phyloP scores from a whole-genome alignment of 2,329 filamentous ascomycete species.

The Aspergillus fumigatiaffinis region DNA sequence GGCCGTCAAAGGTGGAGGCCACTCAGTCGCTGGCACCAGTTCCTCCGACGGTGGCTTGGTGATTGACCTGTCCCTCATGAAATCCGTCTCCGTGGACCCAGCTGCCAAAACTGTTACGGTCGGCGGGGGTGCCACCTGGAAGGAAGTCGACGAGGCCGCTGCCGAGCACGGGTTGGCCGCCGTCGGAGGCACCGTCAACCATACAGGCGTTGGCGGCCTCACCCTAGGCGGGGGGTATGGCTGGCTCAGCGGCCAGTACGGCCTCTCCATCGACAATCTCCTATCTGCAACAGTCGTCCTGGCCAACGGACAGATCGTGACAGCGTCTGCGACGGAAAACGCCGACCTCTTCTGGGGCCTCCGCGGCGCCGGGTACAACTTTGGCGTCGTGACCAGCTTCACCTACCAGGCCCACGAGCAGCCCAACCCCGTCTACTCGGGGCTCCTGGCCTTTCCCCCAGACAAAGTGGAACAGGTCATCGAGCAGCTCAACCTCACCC shows the following conservation, averaged over 20 bases:
- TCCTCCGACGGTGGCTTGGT: constrained; percentile 55
- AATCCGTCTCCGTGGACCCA: constrained; percentile 47
- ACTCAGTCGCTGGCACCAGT: constrained; percentile 53
- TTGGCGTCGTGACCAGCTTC: constrained; percentile 47
- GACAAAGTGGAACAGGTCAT: constrained; percentile 23
- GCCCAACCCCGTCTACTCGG: constrained; percentile 30
- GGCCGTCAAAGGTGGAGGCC: constrained; percentile 28
- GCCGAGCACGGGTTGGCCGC: constrained; percentile 53
- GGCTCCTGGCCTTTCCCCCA: constrained; percentile 24
- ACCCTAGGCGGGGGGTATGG: constrained; percentile 58
- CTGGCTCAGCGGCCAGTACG: constrained; percentile 52
- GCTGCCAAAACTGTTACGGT: constrained; percentile 45
- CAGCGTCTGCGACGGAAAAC: constrained; percentile 42
- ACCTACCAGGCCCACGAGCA: constrained; percentile 34
- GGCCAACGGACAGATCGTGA: constrained; percentile 37
- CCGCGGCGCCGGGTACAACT: constrained; percentile 44
- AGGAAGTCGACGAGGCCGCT: constrained; percentile 52
- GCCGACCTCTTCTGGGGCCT: constrained; percentile 49
- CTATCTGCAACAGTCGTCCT: constrained; percentile 38
- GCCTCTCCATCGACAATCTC: constrained; percentile 52
- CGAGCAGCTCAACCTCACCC: constrained; percentile 38
- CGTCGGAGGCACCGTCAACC: constrained; percentile 59
- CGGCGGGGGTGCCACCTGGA: constrained; percentile 54
- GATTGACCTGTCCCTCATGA: constrained; percentile 54
- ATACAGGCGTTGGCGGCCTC: constrained; percentile 60